phyloP scores from a whole-genome alignment of 805 yeast genomes.

The Zygosaccharomyces rouxii region DNA sequence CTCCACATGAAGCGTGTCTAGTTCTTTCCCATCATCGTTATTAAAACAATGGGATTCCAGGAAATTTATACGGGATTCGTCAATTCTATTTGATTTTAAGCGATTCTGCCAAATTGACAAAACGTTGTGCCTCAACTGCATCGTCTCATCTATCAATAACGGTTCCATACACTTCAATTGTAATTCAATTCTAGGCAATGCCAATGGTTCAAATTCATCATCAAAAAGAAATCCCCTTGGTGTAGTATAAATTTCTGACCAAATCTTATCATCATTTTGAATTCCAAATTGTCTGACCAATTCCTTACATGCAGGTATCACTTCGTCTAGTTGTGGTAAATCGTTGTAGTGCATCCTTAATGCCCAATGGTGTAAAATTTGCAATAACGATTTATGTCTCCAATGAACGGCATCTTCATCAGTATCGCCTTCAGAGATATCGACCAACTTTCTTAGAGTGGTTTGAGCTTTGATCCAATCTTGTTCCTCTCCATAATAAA shows the following conservation, averaged over 20 bases:
- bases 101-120: slow-evolving; percentile 8
- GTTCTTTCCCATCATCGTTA: not conserved
- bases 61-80: not conserved
- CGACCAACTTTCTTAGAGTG: slow-evolving; percentile 1
- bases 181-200: not conserved
- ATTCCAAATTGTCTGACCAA: not conserved
- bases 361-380: slow-evolving; percentile 8
- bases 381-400: slow-evolving; percentile 8
- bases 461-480: slow-evolving; percentile 15
- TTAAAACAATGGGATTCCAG: not conserved
- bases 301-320: slow-evolving; percentile 1
- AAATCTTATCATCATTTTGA: slow-evolving; percentile 1
- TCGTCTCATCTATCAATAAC: not conserved
- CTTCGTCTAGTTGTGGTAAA: not conserved
- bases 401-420: not conserved
- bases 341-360: slow-evolving; percentile 12
- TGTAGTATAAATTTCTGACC: not conserved
- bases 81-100: slow-evolving; percentile 1
- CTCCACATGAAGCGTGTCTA: not conserved
- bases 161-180: not conserved
- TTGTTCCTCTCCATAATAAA: slow-evolving; percentile 13
- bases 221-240: not conserved
- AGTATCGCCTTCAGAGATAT: not conserved
- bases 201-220: not conserved
- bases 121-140: not conserved